Conservation (phyloP, 495 filamentous ascomycete species). For the Penicillium robsamsonii region DNA sequence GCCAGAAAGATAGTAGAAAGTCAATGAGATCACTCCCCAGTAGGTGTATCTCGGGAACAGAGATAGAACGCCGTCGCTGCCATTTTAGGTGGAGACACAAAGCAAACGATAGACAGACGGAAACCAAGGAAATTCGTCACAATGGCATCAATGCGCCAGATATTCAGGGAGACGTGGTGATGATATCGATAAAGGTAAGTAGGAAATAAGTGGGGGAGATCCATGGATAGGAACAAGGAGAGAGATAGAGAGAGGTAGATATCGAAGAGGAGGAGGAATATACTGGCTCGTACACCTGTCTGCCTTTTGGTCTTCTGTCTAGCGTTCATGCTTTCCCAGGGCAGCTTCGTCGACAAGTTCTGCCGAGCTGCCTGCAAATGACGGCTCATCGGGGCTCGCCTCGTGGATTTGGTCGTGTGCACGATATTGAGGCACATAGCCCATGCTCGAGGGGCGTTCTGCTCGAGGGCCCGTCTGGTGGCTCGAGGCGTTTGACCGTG, state of each 20-base stretch:
- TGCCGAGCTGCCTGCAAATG: conserved; percentile 47
- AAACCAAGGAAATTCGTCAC: conserved; percentile 41
- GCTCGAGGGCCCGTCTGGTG: conserved; percentile 35
- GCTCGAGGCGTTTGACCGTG: conserved; percentile 44
- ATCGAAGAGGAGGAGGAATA: not conserved
- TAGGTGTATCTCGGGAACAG: conserved; percentile 9
- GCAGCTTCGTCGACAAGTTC: conserved; percentile 44
- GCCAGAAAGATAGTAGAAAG: not conserved
- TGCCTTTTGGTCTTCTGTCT: not conserved
- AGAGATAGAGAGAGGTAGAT: not conserved
- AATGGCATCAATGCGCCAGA: conserved; percentile 27
- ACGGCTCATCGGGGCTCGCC: conserved; percentile 54
- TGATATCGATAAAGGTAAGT: conserved; percentile 1
- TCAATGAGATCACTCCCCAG: not conserved
- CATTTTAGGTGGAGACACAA: conserved; percentile 18
- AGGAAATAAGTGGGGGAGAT: not conserved
- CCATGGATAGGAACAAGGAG: not conserved
- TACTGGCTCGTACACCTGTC: no score
- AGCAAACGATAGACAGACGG: conserved; percentile 3
- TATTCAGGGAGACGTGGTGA: conserved; percentile 13
- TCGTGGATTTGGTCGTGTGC: conserved; percentile 58
- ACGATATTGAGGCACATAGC: conserved; percentile 70
- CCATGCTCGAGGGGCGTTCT: conserved; percentile 65
- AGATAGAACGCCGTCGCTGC: conserved; percentile 19
- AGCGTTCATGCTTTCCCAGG: conserved; percentile 13